These are phyloP conservation scores for Candida broadrunensis DNA, from an alignment of 805 yeast genomes.

Conservation along the genomic window DNA sequence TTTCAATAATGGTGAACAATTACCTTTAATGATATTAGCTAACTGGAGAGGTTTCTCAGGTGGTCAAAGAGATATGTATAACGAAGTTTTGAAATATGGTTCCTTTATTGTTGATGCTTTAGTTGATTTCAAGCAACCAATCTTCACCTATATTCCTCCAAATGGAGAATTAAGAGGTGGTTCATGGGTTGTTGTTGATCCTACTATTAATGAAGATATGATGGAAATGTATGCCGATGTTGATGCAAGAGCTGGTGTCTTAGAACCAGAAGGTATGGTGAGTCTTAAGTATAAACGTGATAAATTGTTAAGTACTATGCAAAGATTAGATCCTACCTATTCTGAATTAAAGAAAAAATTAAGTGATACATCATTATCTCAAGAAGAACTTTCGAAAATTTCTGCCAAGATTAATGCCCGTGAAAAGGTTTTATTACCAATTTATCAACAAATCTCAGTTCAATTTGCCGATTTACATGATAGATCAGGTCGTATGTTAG, in stretches of 20 bases:
- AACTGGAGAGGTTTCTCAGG: conserved; percentile 99
- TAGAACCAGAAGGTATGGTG: conserved; percentile 99
- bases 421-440: conserved; percentile 77
- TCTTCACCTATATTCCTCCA: conserved; percentile 96
- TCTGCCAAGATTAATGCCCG: conserved; percentile 70
- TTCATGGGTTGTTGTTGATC: conserved; percentile 99
- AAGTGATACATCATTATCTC: conserved; percentile 47
- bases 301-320: conserved; percentile 86
- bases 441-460: conserved; percentile 87
- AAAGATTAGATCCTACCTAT: conserved; percentile 78
- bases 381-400: conserved; percentile 65
- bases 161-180: conserved; percentile 99
- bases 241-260: conserved; percentile 94
- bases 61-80: conserved; percentile 99
- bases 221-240: conserved; percentile 99
- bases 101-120: conserved; percentile 96
- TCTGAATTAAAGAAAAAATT: conserved; percentile 62
- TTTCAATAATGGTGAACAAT: conserved; percentile 96
- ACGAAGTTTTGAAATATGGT: conserved; percentile 96
- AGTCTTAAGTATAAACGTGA: conserved; percentile 97
- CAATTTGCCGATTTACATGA: conserved; percentile 99
- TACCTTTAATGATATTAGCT: conserved; percentile 95
- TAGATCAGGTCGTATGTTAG: conserved; percentile 95
- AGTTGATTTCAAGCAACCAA: conserved; percentile 94
- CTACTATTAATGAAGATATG: conserved; percentile 93